Base-by-base conservation (phyloP, 306 rosid species). In the Alnus rubra region DNA sequence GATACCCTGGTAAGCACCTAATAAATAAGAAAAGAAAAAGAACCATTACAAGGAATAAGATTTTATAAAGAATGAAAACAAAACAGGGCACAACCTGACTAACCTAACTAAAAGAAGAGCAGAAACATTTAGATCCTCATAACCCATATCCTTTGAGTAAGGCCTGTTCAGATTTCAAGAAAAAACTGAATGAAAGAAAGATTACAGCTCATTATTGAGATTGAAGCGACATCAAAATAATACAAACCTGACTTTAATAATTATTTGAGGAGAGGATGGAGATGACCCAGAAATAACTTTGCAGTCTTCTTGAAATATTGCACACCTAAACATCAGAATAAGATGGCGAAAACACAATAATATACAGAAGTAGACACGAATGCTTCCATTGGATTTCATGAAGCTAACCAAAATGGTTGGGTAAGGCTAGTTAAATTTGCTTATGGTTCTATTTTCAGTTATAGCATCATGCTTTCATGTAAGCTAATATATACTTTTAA, bases 1-100 rank as follows among this genome's bases (percentile, higher is more conserved):
- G 98, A 84, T 94, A 94, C 28, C 97, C 98, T 31, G 98, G 97
- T 73, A 92, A 79, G 88, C 85, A 90, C 88, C 98, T 94, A 81
- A 71, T 6, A 64, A 75, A 73, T 67, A 55, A 77, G 19, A 53
- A 10, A 56, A 19, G 74, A 12, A 75, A 71, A 45, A 55, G 7
- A 65, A 13, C 56, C 69, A 79, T 79, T 23, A 70, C 74, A 74
- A 63, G 53, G 72, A 73, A 80, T 10, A 64, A 39, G 11, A 0
- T 62, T 1, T 12, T 6, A 76, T 50, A 58, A 33, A 55, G 54
- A 59, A 77, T 39, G 51, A 30, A 82, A 76, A 7, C 7, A 70
- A 59, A 54, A 64, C 18, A 16, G 59, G 76, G 52, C 30, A 75
- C 59, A 76, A 71, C 55, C 78, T 44, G 52, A 83, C 89, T 80